A percentile compares a stretch with the other conserved stretches of the same genome.
phyloP scores from a whole-genome alignment of 2,329 filamentous ascomycete species.

The Monosporascus sp. region DNA sequence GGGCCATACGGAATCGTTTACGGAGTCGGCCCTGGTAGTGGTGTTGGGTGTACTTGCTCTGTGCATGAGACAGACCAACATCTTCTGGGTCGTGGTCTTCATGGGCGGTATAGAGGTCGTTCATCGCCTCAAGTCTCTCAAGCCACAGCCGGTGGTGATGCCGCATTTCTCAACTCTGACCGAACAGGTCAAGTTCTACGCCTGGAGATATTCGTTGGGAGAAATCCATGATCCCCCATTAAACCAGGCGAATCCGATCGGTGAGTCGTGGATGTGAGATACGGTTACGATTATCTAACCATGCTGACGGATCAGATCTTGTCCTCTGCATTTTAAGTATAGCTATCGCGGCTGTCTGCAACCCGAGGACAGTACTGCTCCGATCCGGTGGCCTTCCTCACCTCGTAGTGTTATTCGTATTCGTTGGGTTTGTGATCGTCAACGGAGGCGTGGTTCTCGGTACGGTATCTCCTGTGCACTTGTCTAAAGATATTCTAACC shows the following conservation, averaged over 20 bases:
- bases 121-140: slow-evolving; percentile 43
- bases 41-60: slow-evolving; percentile 61
- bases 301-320: slow-evolving; percentile 37
- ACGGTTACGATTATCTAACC: neutral
- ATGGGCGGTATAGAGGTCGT: slow-evolving; percentile 59
- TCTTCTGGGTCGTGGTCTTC: slow-evolving; percentile 87
- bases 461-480: slow-evolving; percentile 28
- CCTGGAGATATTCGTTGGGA: slow-evolving; percentile 42
- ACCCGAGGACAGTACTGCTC: slow-evolving; percentile 39
- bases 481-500: slow-evolving; percentile 19
- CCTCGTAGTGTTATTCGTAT: slow-evolving; percentile 59
- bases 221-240: slow-evolving; percentile 52
- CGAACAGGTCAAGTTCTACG: slow-evolving; percentile 33
- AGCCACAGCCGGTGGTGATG: slow-evolving; percentile 24
- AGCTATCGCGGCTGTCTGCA: slow-evolving; percentile 48
- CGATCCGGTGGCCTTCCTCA: slow-evolving; percentile 49
- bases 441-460: slow-evolving; percentile 91
- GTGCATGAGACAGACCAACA: slow-evolving; percentile 86
- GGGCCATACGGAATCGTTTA: slow-evolving; percentile 22
- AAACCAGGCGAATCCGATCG: slow-evolving; percentile 41
- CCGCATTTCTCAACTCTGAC: slow-evolving; percentile 27
- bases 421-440: slow-evolving; percentile 72
- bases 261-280: slow-evolving; percentile 30
- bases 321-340: slow-evolving; percentile 59
- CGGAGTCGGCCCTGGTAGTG: slow-evolving; percentile 41